A percentile compares a stretch with the other conserved stretches of the same genome.
Conservation (phyloP, 768 basidiomycete species). For the Boletus rex-veris region DNA sequence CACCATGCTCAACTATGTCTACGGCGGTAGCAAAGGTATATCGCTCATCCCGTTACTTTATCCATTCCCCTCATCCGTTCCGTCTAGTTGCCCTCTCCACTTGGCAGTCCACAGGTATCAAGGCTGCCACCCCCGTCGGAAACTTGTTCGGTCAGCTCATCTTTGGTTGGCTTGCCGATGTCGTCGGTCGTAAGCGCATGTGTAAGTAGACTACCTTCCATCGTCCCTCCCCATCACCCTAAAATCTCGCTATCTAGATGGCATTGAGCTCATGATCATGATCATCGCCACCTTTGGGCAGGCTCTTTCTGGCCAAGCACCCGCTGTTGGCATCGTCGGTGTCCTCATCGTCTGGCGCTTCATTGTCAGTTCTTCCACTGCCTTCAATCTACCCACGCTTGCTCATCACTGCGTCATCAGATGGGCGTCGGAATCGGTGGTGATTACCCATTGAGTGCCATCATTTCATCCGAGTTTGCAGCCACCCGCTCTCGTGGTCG, state of each 20-base stretch:
- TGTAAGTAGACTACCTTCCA: slow-evolving; percentile 43
- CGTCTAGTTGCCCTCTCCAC: slow-evolving; percentile 30
- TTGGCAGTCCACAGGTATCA: slow-evolving; percentile 74
- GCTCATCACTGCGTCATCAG: slow-evolving; percentile 24
- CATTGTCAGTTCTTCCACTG: slow-evolving; percentile 39
- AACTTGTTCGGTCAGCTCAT: slow-evolving; percentile 72
- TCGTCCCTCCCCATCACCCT: not conserved
- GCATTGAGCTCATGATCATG: slow-evolving; percentile 69
- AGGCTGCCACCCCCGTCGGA: slow-evolving; percentile 74
- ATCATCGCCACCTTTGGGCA: slow-evolving; percentile 78
- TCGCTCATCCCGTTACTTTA: not conserved
- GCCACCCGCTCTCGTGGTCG: slow-evolving; percentile 73
- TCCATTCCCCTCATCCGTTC: not conserved
- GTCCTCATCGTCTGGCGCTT: slow-evolving; percentile 83
- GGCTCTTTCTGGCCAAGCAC: slow-evolving; percentile 65
- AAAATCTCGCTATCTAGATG: slow-evolving; percentile 32
- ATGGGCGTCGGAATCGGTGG: slow-evolving; percentile 86
- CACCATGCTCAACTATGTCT: slow-evolving; percentile 81
- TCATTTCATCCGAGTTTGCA: slow-evolving; percentile 89
- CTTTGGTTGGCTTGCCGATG: slow-evolving; percentile 79
- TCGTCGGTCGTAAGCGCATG: slow-evolving; percentile 76
- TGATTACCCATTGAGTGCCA: slow-evolving; percentile 82
- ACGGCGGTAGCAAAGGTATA: slow-evolving; percentile 37
- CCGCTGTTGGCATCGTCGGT: slow-evolving; percentile 69
- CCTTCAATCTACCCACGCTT: not conserved